These are phyloP conservation scores for Lachnum nothofagi DNA, from an alignment of 2,329 filamentous ascomycete species.

Conservation along the genomic window DNA sequence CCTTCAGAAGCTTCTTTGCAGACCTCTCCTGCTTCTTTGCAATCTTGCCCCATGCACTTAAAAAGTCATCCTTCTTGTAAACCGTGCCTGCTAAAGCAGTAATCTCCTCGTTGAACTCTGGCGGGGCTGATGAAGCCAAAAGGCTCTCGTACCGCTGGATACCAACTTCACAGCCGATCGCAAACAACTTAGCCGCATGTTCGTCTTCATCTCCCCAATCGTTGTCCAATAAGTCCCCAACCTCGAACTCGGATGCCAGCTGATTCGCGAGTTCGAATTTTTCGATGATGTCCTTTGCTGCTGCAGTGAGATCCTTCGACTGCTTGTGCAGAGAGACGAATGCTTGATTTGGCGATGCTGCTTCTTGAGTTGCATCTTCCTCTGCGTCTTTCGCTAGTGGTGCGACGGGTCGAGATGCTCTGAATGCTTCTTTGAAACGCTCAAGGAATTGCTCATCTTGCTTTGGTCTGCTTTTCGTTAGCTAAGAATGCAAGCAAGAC, in stretches of 20 bases:
- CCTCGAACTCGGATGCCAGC: constrained; percentile 9
- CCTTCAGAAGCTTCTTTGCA: constrained; percentile 18
- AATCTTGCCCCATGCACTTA: constrained; percentile 19
- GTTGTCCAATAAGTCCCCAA: constrained; percentile 9
- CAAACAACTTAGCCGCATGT: constrained; percentile 11
- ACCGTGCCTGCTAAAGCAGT: constrained; percentile 4
- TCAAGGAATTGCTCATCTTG: constrained; percentile 19
- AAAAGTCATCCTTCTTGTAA: neutral
- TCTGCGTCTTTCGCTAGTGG: constrained; percentile 1
- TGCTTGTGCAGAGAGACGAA: constrained; percentile 18
- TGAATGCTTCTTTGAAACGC: constrained; percentile 20
- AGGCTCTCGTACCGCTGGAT: constrained; percentile 20
- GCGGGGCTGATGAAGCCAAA: neutral
- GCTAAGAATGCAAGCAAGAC: neutral
- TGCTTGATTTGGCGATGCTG: neutral
- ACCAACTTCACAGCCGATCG: constrained; percentile 19
- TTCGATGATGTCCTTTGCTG: constrained; percentile 14
- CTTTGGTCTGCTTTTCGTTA: constrained; percentile 13
- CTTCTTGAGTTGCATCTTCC: neutral
- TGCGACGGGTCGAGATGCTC: constrained; percentile 15
- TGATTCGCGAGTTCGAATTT: constrained; percentile 17
- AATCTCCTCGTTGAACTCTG: constrained; percentile 7
- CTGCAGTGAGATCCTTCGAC: constrained; percentile 9
- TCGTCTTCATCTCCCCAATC: constrained; percentile 18
- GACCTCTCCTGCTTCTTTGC: constrained; percentile 23